Percentiles rank a stretch among this genome's conserved stretches.
Evolutionary conservation across 306 rosid species (phyloP).

Genomic region (Vachellia collinsii): DNA sequence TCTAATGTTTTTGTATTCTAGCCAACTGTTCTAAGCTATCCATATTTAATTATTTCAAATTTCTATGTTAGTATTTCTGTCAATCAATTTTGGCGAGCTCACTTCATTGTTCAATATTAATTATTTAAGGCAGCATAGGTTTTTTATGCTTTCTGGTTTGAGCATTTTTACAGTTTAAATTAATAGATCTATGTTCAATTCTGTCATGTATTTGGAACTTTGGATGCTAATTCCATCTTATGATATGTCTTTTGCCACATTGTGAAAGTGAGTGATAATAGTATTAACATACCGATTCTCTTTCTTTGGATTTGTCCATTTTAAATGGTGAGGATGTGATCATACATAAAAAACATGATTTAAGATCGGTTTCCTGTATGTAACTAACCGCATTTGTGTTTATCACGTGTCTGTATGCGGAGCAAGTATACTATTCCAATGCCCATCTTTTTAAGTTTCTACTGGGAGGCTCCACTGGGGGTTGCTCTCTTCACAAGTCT

Average conservation of each 20-base stretch:
- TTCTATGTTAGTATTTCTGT: background rate
- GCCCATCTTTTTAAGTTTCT: background rate
- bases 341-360: background rate
- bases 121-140: background rate
- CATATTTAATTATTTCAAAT: background rate
- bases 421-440: background rate
- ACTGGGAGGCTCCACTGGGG: background rate
- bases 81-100: background rate
- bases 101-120: background rate
- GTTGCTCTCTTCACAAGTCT: constrained; percentile 18
- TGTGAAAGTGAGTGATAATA: background rate
- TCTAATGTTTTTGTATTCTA: background rate
- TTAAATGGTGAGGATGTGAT: background rate
- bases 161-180: background rate
- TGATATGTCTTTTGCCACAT: constrained; percentile 1
- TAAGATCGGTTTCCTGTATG: background rate
- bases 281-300: background rate
- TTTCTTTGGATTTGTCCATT: too few relatives aligned
- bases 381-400: background rate
- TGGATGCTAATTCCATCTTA: background rate
- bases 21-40: background rate
- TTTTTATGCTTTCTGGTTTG: background rate
- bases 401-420: background rate
- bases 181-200: background rate
- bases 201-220: background rate